A percentile compares a stretch with the other conserved stretches of the same genome.
These are phyloP conservation scores for Antitrichia curtipendula DNA, from an alignment of 225 moss, liverwort and hornwort species.

Conservation along the genomic window DNA sequence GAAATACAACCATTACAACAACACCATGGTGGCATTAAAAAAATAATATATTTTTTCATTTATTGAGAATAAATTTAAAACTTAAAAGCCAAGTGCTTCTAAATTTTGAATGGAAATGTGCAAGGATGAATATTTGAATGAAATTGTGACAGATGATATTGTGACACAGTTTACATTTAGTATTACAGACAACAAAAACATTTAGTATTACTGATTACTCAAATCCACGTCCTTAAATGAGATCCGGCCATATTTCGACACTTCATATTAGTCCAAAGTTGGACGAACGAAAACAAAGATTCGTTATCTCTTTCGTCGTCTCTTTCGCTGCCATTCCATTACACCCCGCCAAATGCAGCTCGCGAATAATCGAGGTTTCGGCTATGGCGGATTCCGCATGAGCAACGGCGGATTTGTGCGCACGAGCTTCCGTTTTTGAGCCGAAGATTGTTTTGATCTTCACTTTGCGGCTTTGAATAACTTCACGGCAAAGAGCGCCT, in stretches of 20 bases:
- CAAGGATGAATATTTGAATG: neutral
- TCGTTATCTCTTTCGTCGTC: neutral
- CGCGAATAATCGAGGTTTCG: neutral
- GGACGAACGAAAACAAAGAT: neutral
- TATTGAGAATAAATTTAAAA: neutral
- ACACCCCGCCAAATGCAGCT: neutral
- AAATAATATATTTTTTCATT: neutral
- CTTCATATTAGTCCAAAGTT: neutral
- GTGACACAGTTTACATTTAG: neutral
- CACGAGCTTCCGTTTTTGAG: neutral
- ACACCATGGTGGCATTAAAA: fast-evolving
- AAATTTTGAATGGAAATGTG: neutral
- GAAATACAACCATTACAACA: neutral
- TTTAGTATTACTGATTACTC: neutral
- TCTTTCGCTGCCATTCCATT: neutral
- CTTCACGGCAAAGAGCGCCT: neutral
- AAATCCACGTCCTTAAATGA: neutral
- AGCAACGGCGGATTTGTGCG: neutral
- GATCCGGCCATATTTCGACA: neutral
- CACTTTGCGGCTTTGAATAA: too few relatives aligned
- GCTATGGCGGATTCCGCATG: conserved; percentile 1
- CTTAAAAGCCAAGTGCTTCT: neutral
- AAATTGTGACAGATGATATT: neutral
- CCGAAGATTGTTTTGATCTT: neutral
- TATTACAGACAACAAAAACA: neutral